A percentile compares a stretch with the other conserved stretches of the same genome.
Evolutionary conservation across 768 basidiomycete species (phyloP).

Genomic region (Agrocybe chaxingu): DNA sequence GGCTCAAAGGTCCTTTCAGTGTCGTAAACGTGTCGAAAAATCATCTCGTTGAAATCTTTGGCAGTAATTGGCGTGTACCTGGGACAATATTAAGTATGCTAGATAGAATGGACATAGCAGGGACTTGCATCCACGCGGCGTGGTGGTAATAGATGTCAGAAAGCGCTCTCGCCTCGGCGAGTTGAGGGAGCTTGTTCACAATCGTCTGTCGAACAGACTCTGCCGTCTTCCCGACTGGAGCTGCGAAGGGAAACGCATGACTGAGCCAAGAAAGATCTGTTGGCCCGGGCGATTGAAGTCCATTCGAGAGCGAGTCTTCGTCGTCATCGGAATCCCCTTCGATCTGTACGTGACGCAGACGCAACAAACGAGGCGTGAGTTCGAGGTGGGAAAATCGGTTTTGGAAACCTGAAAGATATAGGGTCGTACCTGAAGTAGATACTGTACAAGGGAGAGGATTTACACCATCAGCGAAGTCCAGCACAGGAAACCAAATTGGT

Average conservation of each 20-base stretch:
- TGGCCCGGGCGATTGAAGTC: constrained; percentile 35
- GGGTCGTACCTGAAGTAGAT: constrained; percentile 56
- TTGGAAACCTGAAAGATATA: constrained; percentile 1
- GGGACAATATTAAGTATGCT: background rate
- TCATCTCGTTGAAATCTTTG: constrained; percentile 47
- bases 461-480: background rate
- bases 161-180: constrained; percentile 33
- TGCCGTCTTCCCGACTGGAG: constrained; percentile 37
- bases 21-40: constrained; percentile 54
- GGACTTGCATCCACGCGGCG: constrained; percentile 68
- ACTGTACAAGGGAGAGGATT: constrained; percentile 31
- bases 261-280: constrained; percentile 57
- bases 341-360: constrained; percentile 38
- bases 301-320: constrained; percentile 28
- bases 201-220: constrained; percentile 43
- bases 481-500: background rate
- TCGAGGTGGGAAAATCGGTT: background rate
- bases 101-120: background rate
- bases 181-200: constrained; percentile 42
- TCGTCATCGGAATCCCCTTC: constrained; percentile 59
- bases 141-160: constrained; percentile 59
- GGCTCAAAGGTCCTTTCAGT: constrained; percentile 34
- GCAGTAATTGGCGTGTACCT: constrained; percentile 71
- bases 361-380: constrained; percentile 3
- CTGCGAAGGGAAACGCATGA: constrained; percentile 57